Percentiles rank a stretch among this genome's conserved stretches.
phyloP scores from a whole-genome alignment of 2,329 filamentous ascomycete species.

The Coleophoma cylindrospora region DNA sequence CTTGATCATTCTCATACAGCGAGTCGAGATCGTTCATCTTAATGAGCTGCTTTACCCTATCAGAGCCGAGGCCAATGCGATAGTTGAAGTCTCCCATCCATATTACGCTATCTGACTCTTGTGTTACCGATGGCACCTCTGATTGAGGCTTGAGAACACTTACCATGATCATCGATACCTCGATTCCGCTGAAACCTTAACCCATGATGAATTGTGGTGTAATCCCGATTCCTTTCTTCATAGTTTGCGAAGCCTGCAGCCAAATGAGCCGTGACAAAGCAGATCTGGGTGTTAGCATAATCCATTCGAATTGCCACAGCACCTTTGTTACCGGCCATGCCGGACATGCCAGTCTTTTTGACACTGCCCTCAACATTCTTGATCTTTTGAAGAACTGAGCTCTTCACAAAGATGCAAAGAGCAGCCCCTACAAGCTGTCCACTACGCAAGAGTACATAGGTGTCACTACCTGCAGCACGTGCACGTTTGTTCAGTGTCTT shows the following conservation, averaged over 20 bases:
- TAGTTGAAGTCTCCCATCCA: constrained; percentile 99
- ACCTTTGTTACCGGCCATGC: constrained; percentile 97
- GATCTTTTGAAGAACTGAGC: constrained; percentile 71
- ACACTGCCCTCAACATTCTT: constrained; percentile 96
- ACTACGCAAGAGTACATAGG: constrained; percentile 84
- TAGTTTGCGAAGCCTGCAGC: constrained; percentile 96
- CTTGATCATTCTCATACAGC: constrained; percentile 88
- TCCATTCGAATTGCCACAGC: constrained; percentile 95
- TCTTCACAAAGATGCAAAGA: constrained; percentile 84
- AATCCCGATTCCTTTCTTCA: constrained; percentile 92
- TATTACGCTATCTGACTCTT: constrained; percentile 60
- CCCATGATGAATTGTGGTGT: constrained; percentile 63
- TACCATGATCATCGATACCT: constrained; percentile 85
- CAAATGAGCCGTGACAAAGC: constrained; percentile 93
- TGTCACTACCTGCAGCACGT: constrained; percentile 58
- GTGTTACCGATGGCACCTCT: constrained; percentile 13
- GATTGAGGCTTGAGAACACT: constrained; percentile 6
- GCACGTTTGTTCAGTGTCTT: constrained; percentile 71
- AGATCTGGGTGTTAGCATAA: constrained; percentile 86
- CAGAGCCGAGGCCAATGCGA: constrained; percentile 78
- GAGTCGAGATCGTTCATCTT: constrained; percentile 67
- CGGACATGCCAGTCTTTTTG: constrained; percentile 92
- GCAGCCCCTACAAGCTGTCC: constrained; percentile 94
- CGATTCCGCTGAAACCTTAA: constrained; percentile 87
- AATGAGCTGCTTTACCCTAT: constrained; percentile 71